These are phyloP conservation scores for Fusarium oligoseptatum DNA, from an alignment of 2,329 filamentous ascomycete species.

Conservation along the genomic window DNA sequence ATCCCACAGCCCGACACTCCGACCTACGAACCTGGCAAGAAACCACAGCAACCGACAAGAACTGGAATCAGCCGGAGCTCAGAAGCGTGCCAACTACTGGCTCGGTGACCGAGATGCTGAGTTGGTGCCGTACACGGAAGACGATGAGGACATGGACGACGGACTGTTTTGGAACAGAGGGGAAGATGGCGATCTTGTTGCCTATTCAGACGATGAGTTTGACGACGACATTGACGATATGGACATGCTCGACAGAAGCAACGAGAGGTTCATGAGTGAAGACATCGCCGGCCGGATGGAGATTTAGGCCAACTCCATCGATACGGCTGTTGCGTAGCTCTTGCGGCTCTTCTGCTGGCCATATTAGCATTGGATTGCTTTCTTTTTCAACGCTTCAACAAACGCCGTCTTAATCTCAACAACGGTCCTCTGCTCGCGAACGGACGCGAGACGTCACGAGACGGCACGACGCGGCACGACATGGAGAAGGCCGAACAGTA, in stretches of 20 bases:
- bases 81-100: conserved; percentile 90
- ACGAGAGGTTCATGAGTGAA: conserved; percentile 70
- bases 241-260: conserved; percentile 56
- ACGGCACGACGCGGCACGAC: not conserved
- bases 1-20: conserved; percentile 67
- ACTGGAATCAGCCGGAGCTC: conserved; percentile 53
- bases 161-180: conserved; percentile 70
- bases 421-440: conserved; percentile 9
- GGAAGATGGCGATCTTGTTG: conserved; percentile 69
- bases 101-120: conserved; percentile 76
- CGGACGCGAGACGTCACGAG: not conserved
- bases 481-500: conserved; percentile 16
- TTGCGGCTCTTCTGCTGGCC: not conserved
- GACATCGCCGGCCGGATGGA: conserved; percentile 74
- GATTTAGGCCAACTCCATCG: conserved; percentile 57
- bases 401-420: conserved; percentile 29
- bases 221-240: conserved; percentile 62
- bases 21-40: conserved; percentile 50
- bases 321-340: conserved; percentile 1
- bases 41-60: conserved; percentile 44
- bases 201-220: conserved; percentile 65
- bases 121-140: conserved; percentile 58
- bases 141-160: conserved; percentile 64
- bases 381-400: conserved; percentile 32
- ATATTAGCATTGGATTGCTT: conserved; percentile 15